Base-by-base conservation (phyloP, 495 filamentous ascomycete genomes). In the Ramalina intermedia region DNA sequence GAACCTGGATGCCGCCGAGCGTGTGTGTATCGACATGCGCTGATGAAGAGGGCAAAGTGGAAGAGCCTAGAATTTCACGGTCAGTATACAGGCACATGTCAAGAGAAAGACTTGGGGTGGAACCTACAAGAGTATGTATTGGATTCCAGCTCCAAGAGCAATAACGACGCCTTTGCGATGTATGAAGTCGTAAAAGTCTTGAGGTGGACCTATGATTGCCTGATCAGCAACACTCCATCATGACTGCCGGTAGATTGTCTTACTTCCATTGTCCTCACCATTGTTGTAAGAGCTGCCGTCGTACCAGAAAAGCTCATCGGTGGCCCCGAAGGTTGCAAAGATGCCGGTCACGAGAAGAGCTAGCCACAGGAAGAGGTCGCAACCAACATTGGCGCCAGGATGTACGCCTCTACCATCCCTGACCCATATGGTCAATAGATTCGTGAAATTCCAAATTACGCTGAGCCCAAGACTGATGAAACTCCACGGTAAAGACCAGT, bases 331-430 rank as follows among this genome's bases (percentile, higher is more conserved):
- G n/a, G 43, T 35, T 0, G 53, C 53, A 20, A 63, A 55, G 4
- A 45, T 17, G 6, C 47, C 58, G 0, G 55, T 61, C 6, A 55
- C 47, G 4, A 56, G 42, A 18, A 60, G 49, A 3, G 48, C 56
- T 5, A 66, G 55, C 61, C 61, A 61, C 26, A 66, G 54, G 16
- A 66, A 21, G 4, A 64, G 54, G 41, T 66, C 61, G 42, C 62
- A 55, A 37, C 54, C 59, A 6, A 65, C 60, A 11, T 53, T 58
- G 2, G 52, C 58, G 21, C 61, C 59, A 8, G 62, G 62, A 41
- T 62, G 57, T 26, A 65, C 49, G 14, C 54, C 55, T 16, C 47
- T 29, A 33, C 29, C 29, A 37, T 50, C 23, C 42, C 46, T 40
- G 35, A 36, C 1, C 27, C 57, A 33, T 40, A 49, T 51, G 23